Evolutionary conservation across 495 filamentous ascomycete genomes (phyloP).

Genomic region (Neurospora sp.): DNA sequence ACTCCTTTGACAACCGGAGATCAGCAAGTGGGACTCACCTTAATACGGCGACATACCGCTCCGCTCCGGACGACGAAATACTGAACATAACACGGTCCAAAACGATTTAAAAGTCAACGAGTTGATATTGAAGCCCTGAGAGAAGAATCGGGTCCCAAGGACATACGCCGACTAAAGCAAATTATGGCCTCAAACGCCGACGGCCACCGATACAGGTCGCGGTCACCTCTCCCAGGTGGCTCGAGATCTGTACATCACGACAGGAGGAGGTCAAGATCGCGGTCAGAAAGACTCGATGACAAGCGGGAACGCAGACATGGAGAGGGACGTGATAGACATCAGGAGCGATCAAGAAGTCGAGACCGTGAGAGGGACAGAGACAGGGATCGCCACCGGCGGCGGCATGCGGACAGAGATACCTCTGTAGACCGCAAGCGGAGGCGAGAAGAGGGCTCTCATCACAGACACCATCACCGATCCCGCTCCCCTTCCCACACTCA

Average conservation of each 20-base stretch:
- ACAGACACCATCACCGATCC: neutral
- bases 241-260: neutral
- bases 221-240: neutral
- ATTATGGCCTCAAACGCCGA: neutral
- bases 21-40: neutral
- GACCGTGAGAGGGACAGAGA: neutral
- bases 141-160: too few relatives aligned
- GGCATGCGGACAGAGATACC: neutral
- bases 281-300: constrained; percentile 2
- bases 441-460: neutral
- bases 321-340: neutral
- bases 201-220: neutral
- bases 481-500: neutral
- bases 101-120: neutral
- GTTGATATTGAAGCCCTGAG: neutral
- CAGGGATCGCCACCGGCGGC: neutral
- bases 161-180: neutral
- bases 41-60: neutral
- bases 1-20: neutral
- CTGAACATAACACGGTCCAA: neutral
- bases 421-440: neutral
- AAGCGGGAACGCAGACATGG: neutral
- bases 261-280: neutral
- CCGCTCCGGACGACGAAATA: neutral
- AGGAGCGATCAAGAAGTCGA: neutral